Conservation (phyloP, 163 green algal genomes). For the Chlamydomonas reinhardtii region DNA sequence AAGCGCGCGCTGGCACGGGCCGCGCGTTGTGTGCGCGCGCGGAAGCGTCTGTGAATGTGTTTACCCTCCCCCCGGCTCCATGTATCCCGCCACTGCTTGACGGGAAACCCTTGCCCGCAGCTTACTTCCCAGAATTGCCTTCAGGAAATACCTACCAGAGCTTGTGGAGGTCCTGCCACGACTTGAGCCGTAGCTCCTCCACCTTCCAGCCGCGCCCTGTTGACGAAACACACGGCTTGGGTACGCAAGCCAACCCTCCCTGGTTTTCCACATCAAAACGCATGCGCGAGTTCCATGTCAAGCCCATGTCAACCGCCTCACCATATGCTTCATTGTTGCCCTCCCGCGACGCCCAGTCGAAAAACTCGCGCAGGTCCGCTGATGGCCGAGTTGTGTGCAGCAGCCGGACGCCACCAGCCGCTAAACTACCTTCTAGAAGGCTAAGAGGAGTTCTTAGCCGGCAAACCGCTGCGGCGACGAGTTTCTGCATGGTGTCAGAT, state of each 20-base stretch:
- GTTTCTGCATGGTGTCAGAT: not conserved
- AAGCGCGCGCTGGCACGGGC: too few relatives aligned
- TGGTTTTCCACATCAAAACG: too few relatives aligned
- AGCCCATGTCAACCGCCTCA: not conserved
- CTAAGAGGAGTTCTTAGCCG: not conserved
- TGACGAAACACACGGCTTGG: not conserved
- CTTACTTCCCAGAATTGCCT: not conserved
- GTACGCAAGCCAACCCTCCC: too few relatives aligned
- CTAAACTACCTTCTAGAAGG: not conserved
- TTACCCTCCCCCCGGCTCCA: too few relatives aligned
- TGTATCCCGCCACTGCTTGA: too few relatives aligned
- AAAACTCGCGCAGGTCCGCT: constrained; percentile 47
- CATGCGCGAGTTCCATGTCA: too few relatives aligned
- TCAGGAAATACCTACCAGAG: constrained; percentile 93
- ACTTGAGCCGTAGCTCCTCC: constrained; percentile 90
- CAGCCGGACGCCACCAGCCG: not conserved
- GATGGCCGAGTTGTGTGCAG: not conserved
- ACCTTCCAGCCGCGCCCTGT: constrained; percentile 85
- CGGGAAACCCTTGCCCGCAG: too few relatives aligned
- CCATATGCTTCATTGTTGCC: constrained; percentile 35
- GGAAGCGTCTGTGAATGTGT: too few relatives aligned
- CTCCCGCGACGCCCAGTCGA: constrained; percentile 48
- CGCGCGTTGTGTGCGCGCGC: too few relatives aligned
- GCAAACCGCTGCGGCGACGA: not conserved
- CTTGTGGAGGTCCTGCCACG: constrained; percentile 94